Base-by-base conservation (phyloP, 1,284 basidiomycete species). In the Ustilago esculenta region DNA sequence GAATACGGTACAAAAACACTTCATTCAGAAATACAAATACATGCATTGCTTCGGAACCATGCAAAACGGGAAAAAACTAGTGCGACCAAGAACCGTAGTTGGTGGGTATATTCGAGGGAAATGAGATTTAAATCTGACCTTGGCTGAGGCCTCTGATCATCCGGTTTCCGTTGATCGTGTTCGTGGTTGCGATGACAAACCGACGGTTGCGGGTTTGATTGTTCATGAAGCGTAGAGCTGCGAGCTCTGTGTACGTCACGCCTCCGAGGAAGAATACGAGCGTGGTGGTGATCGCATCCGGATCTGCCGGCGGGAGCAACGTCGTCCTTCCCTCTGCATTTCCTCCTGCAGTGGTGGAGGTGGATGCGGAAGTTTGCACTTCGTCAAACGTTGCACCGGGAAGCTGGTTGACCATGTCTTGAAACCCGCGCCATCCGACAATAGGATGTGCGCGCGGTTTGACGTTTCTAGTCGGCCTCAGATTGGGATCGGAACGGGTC, bases 181-280 rank as follows among this genome's bases (percentile, higher is more conserved):
- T 71, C 8, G 77, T 79, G 17, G 77, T 77, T 3, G 75, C 75
- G 4, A 73, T 52, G 24, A 81, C 47, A 29, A 75, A 81, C 3
- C 79, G 34, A 12, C 79, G 50, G 27, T 72, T 73, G 9, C 64
- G 57, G 15, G 75, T 78, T 44, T 77, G 72, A 73, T 88, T 86
- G 59, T 88, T 87, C 82, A 95, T 90, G 90, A 92, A 96, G 77
- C 96, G 86, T 72, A 99, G 82, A 9, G 95, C 94, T 18, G 94
- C 90, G 51, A 98, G 91, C 84, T 98, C 96, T 7, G 95, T 94
- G 77, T 92, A 96, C 6, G 96, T 98, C 81, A 94, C 94, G 3
- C 96, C 96, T 30, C 96, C 96, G n/a, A 98, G 84, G 87, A 98
- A 98, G 84, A 97, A 97, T 10, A 99, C 91, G 20, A 96, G 87